Base-by-base conservation (phyloP, 78 protist genomes). In the Paulinella micropora region DNA sequence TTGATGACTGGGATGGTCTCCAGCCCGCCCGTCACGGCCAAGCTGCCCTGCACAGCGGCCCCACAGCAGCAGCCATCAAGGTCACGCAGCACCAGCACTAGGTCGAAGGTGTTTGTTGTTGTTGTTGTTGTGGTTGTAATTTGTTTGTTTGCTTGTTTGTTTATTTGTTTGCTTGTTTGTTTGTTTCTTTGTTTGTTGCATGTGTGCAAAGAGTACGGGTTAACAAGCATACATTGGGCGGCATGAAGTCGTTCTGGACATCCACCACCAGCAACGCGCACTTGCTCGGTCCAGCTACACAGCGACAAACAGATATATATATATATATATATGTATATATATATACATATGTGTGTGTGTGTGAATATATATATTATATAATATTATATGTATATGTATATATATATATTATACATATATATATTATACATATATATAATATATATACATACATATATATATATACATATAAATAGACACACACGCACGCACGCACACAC, bases 211-310 rank as follows among this genome's bases (percentile, higher is more conserved):
- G n/a, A n/a, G n/a, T n/a, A n/a, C n/a, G n/a, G n/a, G n/a, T n/a
- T n/a, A n/a, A n/a, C n/a, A 86, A 9, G 2, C 73, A 32, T 3
- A 87, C 90, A 23, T 39, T 39, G n/a, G 64, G 79, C 28, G 86
- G 86, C 1, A 34, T 29, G 6, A 90, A 90, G 82, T 90, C 92
- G 35, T 90, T 90, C 37, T 90, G 92, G 83, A 90, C 92, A 3
- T 90, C 92, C 35, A 90, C 35, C 29, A 90, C 34, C 3, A 90
- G 34, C 3, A 90, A 3, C 4, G 92, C 92, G 3, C 86, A 37
- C 38, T 2, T 79, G 35, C 15, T 86, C 31, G 37, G n/a, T n/a
- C 86, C 86, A 26, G 4, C 73, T 23, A 15, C 73, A 51, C 73
- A 51, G 73, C 15, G 15, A 23, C 15, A 6, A 51, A 23, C 73